Percentiles rank a stretch among this genome's conserved stretches.
Evolutionary conservation across 352 stramenopile genomes (phyloP).

Genomic region (Thalassiosira sp.): DNA sequence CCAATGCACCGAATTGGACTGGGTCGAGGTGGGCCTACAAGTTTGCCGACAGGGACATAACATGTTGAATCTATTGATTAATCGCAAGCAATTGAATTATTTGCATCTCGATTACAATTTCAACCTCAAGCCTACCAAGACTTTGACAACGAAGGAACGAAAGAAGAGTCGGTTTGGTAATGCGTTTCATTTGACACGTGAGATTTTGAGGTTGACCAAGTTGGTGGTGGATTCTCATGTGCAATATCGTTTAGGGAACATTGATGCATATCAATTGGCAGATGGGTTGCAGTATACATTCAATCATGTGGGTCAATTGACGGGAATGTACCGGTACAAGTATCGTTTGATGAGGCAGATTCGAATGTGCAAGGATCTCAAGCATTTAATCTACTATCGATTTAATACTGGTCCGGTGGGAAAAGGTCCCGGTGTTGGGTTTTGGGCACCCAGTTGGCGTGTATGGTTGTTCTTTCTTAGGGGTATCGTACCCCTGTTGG

Average conservation of each 20-base stretch:
- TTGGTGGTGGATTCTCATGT: constrained; percentile 99
- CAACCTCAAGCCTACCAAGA: constrained; percentile 99
- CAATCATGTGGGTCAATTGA: constrained; percentile 99
- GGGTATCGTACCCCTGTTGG: constrained; percentile 97
- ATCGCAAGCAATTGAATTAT: constrained; percentile 99
- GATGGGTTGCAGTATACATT: constrained; percentile 99
- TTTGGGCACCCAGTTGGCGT: constrained; percentile 98
- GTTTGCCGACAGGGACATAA: constrained; percentile 99
- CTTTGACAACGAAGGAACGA: constrained; percentile 99
- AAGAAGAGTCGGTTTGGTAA: constrained; percentile 95
- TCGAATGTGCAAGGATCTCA: constrained; percentile 99
- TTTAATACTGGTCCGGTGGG: constrained; percentile 99
- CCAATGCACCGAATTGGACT: constrained; percentile 98
- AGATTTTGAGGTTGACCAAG: constrained; percentile 99
- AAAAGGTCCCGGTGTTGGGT: constrained; percentile 98
- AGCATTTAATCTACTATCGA: constrained; percentile 99
- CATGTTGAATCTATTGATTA: constrained; percentile 99
- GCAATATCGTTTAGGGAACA: constrained; percentile 99
- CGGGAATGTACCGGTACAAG: constrained; percentile 99
- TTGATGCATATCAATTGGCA: constrained; percentile 99
- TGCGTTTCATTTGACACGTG: constrained; percentile 91
- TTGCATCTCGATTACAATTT: constrained; percentile 99
- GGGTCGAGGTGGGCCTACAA: constrained; percentile 97
- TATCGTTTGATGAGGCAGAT: constrained; percentile 88
- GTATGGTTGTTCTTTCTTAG: constrained; percentile 99